These are phyloP conservation scores for Pichia cabralensis DNA, from an alignment of 805 yeast species.

Conservation along the genomic window DNA sequence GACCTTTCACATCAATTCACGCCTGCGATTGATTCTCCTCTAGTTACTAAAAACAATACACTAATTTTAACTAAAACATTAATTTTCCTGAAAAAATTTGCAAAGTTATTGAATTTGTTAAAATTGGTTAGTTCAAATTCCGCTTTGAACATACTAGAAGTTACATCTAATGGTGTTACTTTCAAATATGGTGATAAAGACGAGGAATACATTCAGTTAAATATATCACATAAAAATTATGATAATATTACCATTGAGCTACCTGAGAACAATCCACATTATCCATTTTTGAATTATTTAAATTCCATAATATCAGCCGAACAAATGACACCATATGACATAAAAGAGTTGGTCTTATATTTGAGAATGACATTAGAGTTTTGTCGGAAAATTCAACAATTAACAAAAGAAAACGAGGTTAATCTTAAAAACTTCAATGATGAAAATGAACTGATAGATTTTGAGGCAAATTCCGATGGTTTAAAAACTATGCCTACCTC, in stretches of 20 bases:
- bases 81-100: slow-evolving; percentile 20
- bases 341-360: slow-evolving; percentile 21
- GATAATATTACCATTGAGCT: slow-evolving; percentile 19
- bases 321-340: slow-evolving; percentile 6
- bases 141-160: slow-evolving; percentile 18
- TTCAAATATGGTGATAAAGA: slow-evolving; percentile 23
- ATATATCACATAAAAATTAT: slow-evolving; percentile 12
- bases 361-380: slow-evolving; percentile 23
- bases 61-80: slow-evolving; percentile 17
- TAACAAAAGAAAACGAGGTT: slow-evolving; percentile 9
- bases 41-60: not conserved
- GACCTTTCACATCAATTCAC: slow-evolving; percentile 16
- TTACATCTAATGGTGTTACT: slow-evolving; percentile 20
- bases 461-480: slow-evolving; percentile 1
- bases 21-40: not conserved
- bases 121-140: slow-evolving; percentile 22
- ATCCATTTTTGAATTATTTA: slow-evolving; percentile 17
- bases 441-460: slow-evolving; percentile 10
- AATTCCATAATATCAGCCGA: slow-evolving; percentile 14
- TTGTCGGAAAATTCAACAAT: slow-evolving; percentile 14
- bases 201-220: slow-evolving; percentile 20
- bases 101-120: slow-evolving; percentile 21
- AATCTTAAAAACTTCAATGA: slow-evolving; percentile 10
- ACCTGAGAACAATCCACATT: slow-evolving; percentile 24
- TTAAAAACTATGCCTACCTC: slow-evolving; percentile 1